These are phyloP conservation scores for Erucastrum elatum DNA, from an alignment of 345 rosid species.

Conservation along the genomic window DNA sequence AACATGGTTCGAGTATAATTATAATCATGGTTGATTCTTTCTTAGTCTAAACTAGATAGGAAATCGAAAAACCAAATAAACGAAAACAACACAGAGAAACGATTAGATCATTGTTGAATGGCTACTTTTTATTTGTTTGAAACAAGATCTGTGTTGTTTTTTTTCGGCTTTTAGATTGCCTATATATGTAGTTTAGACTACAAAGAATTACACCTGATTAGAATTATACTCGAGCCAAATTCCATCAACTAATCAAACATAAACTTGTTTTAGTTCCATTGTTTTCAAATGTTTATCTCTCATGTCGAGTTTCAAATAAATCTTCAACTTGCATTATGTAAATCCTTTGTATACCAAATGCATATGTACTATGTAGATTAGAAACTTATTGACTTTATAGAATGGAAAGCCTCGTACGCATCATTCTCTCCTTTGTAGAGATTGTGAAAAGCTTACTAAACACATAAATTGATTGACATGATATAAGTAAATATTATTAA, in stretches of 20 bases:
- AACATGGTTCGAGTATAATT: not conserved
- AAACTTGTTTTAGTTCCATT: not conserved
- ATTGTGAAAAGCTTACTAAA: slow-evolving; percentile 23
- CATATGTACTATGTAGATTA: not conserved
- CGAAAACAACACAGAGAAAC: not conserved
- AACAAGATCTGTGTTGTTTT: not conserved
- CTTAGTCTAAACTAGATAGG: not conserved
- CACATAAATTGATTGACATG: not conserved
- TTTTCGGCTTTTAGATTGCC: not conserved
- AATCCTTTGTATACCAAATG: not conserved
- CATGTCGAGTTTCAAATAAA: not conserved
- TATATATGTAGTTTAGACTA: not conserved
- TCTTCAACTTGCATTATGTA: not conserved
- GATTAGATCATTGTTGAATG: not conserved
- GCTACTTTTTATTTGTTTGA: not conserved
- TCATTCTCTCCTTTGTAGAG: not conserved
- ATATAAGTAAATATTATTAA: not conserved
- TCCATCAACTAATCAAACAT: not conserved
- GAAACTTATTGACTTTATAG: not conserved
- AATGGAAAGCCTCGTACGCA: slow-evolving; percentile 21
- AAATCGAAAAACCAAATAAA: not conserved
- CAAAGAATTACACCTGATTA: not conserved
- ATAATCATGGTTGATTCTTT: not conserved
- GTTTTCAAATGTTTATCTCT: not conserved
- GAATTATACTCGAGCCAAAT: not conserved